Base-by-base conservation (phyloP, 441 rosid genomes). In the Aleurites moluccanus region DNA sequence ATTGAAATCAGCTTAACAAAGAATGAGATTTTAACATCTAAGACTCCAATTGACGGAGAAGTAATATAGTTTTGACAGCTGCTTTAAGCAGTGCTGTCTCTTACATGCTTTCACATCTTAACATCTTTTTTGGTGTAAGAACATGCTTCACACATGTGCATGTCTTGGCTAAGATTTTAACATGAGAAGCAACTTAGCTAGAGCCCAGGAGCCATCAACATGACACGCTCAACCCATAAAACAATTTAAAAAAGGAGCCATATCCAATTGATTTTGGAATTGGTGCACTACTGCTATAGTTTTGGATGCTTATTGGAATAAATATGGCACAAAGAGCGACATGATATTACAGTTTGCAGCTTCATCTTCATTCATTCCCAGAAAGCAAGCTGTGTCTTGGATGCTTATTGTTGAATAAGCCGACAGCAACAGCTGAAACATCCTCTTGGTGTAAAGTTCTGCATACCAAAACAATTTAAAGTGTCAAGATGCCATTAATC, bases 351-450 rank as follows among this genome's bases (percentile, higher is more conserved):
- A 93, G 45, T 81, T 83, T 59, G 89, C 79, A 62, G 90, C 92
- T 84, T 90, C 88, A 45, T 89, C 92, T 82, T 93, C 97, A 1
- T 74, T 84, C 99, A 89, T 93, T 80, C 95, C 99, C 53, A 95
- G 86, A 86, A 91, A 91, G 64, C 76, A 90, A 18, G 95, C 93
- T 10, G 95, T 75, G 77, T 93, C 97, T 66, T 67, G 82, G 77
- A 88, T 79, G 78, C 92, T 86, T 72, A 92, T 88, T 40, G 94
- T 91, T 53, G 98, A 89, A 81, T 93, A 93, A 72, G 99, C 97
- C 82, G 97, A 90, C 5, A 77, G 78, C 77, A 96, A 74, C 63
- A 96, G 85, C 84, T 87, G 84, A 81, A 93, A 93, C 87, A 93
- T 89, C 88, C 82, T 90, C 85, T 88, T 84, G 20, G 87, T 89